phyloP scores from a whole-genome alignment of 768 basidiomycete genomes.

The Suillus ampliporus region DNA sequence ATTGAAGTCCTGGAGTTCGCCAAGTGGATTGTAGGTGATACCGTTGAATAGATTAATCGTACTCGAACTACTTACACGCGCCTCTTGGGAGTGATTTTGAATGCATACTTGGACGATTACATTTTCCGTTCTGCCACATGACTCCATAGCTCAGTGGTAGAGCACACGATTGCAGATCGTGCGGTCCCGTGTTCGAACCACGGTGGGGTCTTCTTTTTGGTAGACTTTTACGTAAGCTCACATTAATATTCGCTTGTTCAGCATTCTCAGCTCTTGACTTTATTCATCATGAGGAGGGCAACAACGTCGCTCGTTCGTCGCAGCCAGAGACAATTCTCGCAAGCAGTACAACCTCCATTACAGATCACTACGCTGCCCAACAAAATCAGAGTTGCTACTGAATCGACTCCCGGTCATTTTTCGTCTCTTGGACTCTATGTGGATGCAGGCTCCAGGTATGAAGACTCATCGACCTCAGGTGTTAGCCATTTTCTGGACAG shows the following conservation, averaged over 20 bases:
- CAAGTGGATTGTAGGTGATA: constrained; percentile 71
- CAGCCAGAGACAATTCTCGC: constrained; percentile 34
- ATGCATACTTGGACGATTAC: not conserved
- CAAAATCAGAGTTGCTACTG: constrained; percentile 90
- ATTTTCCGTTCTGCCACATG: not conserved
- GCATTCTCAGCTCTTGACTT: constrained; percentile 10
- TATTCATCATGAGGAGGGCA: constrained; percentile 45
- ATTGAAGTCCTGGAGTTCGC: constrained; percentile 54
- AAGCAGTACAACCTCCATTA: constrained; percentile 42
- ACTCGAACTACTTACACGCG: not conserved
- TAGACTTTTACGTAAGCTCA: constrained; percentile 4
- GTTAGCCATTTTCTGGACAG: constrained; percentile 93
- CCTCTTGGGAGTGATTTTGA: not conserved
- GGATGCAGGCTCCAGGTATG: constrained; percentile 93
- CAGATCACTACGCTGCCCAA: constrained; percentile 89
- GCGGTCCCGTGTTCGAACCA: constrained; percentile 63
- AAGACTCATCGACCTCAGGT: constrained; percentile 72
- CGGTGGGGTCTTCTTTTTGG: constrained; percentile 49
- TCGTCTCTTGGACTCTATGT: constrained; percentile 92
- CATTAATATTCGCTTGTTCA: not conserved
- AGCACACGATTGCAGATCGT: constrained; percentile 67
- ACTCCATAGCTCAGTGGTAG: constrained; percentile 54
- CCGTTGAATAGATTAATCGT: constrained; percentile 16
- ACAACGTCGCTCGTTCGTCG: constrained; percentile 45
- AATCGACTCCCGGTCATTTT: constrained; percentile 91